These are phyloP conservation scores for Fusarium tanahbumbuense DNA, from an alignment of 2,329 filamentous ascomycete genomes.

Conservation along the genomic window DNA sequence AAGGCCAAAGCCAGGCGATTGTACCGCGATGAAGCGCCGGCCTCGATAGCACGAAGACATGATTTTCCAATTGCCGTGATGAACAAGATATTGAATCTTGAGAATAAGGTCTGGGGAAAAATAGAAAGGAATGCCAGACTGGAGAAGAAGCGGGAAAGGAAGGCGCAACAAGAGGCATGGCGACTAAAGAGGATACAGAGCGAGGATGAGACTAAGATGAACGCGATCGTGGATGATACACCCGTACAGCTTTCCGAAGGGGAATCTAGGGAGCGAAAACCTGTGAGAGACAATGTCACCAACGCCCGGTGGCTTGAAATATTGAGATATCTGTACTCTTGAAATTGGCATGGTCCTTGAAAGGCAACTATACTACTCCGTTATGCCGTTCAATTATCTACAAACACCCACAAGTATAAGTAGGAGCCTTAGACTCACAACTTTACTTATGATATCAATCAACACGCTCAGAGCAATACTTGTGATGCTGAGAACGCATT, in stretches of 20 bases:
- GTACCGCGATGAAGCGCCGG: background rate
- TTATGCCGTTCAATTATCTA: background rate
- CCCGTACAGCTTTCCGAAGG: background rate
- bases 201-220: too few species aligned
- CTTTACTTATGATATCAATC: background rate
- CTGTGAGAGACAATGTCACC: background rate
- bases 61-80: background rate
- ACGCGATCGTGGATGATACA: background rate
- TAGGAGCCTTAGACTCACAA: background rate
- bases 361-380: background rate
- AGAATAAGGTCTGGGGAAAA: slow-evolving; percentile 74
- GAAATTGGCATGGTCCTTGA: background rate
- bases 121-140: background rate
- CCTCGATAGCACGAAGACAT: background rate
- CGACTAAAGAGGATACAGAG: background rate
- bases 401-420: background rate
- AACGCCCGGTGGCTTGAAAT: background rate
- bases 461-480: background rate
- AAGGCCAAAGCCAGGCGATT: background rate
- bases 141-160: background rate
- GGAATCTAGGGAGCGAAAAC: background rate
- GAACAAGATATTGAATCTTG: slow-evolving; percentile 60
- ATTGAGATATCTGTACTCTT: background rate
- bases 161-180: background rate
- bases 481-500: background rate